Conservation (phyloP, 2,329 filamentous ascomycete genomes). For the Fusarium drepaniforme region DNA sequence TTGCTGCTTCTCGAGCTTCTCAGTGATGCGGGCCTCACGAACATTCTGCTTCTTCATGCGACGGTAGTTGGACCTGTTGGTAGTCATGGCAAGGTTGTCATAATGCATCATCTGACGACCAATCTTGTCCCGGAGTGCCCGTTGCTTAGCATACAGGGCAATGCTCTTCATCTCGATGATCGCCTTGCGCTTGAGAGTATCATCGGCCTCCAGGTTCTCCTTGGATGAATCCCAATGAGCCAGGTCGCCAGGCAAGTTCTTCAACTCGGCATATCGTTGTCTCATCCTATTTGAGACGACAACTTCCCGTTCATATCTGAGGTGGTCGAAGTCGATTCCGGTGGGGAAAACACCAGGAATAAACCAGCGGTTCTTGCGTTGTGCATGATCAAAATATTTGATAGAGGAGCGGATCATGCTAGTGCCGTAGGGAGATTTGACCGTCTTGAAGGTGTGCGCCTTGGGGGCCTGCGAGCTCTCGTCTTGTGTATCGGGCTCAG, state of each 20-base stretch:
- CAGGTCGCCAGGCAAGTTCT: constrained; percentile 85
- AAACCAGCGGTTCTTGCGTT: constrained; percentile 80
- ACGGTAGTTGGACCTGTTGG: constrained; percentile 90
- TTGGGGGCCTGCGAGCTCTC: constrained; percentile 52
- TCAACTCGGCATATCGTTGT: constrained; percentile 86
- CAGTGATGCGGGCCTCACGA: constrained; percentile 94
- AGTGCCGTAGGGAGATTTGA: constrained; percentile 78
- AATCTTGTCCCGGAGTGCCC: constrained; percentile 85
- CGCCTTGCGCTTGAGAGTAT: constrained; percentile 87
- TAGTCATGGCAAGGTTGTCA: constrained; percentile 96
- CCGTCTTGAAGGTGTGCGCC: constrained; percentile 73
- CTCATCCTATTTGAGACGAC: constrained; percentile 92
- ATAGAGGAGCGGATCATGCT: constrained; percentile 69
- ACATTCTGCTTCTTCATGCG: constrained; percentile 98
- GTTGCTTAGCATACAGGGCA: constrained; percentile 88
- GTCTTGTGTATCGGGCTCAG: constrained; percentile 51
- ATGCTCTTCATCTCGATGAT: constrained; percentile 97
- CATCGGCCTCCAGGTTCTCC: constrained; percentile 76
- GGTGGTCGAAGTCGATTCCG: constrained; percentile 87
- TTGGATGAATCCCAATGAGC: constrained; percentile 87
- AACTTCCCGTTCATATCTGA: constrained; percentile 88
- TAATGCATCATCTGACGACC: constrained; percentile 94
- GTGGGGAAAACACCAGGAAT: constrained; percentile 91
- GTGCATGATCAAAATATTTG: constrained; percentile 82
- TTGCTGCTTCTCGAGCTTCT: constrained; percentile 99